Evolutionary conservation across 2,329 filamentous ascomycete genomes (phyloP), one percentile per base, ranked within the genome.

Genomic region (Microdochium trichocladiopsis): DNA sequence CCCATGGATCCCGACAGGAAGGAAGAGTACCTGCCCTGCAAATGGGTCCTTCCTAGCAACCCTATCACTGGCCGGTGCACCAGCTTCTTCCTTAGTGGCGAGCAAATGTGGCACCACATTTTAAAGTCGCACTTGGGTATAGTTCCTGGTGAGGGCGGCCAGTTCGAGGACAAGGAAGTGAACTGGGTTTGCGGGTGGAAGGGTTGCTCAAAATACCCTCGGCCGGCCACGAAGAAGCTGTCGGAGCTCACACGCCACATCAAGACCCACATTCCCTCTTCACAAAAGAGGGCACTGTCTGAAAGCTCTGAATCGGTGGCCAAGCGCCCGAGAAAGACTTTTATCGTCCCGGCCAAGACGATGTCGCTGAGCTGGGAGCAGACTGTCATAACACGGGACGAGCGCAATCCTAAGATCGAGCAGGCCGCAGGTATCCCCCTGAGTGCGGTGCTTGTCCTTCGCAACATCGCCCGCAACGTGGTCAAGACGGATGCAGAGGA

Each of bases 351-450:
- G 1, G 78, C 79, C 43, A 78, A 76, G 64, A 82, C 75, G 4
- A 76, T 84, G 66, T 67, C 69, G 5, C 66, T 85, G 25, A 69
- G 72, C 1, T 78, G 73, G 60, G 78, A 84, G 55, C 76, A 82
- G 62, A 86, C 83, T 3, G 66, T 74, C 47, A 75, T 74, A 36
- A 73, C 74, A 31, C 75, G 77, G 11, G 80, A 84, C 59, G 80
- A 83, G 63, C 72, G 77, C 48, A 82, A 82, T 56, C 77, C 78
- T 11, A 79, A 83, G 9, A 70, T 76, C 4, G 72, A 77, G 2
- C 80, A 90, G 61, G 85, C 88, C 2, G 86, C 86, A 1, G 89
- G 89, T 4, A 84, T 93, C 33, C 87, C 89, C n/a, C 75, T 93
- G 6, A 88, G 86, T 51, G 86, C 87, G 2, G 84, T 87, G 14